A percentile compares a stretch with the other conserved stretches of the same genome.
Conservation (phyloP, 1,139 yeast genomes). For the Suhomyces atakaporum region DNA sequence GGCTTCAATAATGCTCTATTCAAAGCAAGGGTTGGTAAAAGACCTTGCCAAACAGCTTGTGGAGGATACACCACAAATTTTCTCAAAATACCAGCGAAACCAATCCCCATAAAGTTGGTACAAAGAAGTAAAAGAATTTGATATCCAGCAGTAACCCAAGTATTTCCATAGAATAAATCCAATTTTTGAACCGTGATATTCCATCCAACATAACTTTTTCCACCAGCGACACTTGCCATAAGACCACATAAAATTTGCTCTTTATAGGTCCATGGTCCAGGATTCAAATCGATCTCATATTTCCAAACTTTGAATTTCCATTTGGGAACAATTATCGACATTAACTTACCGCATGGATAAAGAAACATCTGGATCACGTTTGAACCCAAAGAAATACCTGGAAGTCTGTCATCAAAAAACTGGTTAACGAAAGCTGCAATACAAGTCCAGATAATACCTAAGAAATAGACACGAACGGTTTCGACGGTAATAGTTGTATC, state of each 20-base stretch:
- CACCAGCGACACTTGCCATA: conserved; percentile 21
- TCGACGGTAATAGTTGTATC: conserved; percentile 53
- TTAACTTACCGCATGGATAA: conserved; percentile 54
- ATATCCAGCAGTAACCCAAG: conserved; percentile 22
- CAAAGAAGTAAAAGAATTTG: conserved; percentile 18
- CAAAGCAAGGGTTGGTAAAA: conserved; percentile 23
- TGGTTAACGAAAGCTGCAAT: conserved; percentile 59
- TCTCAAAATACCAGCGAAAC: conserved; percentile 25
- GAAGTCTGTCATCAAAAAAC: conserved; percentile 59
- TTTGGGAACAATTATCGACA: conserved; percentile 25
- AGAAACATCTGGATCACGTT: conserved; percentile 60
- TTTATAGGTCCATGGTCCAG: conserved; percentile 27
- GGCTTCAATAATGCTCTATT: conserved; percentile 22
- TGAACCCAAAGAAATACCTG: conserved; percentile 47
- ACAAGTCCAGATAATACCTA: conserved; percentile 58
- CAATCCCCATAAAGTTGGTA: conserved; percentile 25
- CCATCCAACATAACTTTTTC: conserved; percentile 15
- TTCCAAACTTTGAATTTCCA: conserved; percentile 20
- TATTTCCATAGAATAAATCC: conserved; percentile 15
- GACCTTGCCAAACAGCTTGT: conserved; percentile 20
- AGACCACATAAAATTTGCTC: conserved; percentile 26
- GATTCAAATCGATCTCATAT: conserved; percentile 22
- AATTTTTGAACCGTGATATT: conserved; percentile 23
- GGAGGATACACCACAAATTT: conserved; percentile 21
- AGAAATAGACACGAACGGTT: conserved; percentile 56